phyloP scores from a whole-genome alignment of 2,329 filamentous ascomycete genomes.

The Fusarium oligoseptatum region DNA sequence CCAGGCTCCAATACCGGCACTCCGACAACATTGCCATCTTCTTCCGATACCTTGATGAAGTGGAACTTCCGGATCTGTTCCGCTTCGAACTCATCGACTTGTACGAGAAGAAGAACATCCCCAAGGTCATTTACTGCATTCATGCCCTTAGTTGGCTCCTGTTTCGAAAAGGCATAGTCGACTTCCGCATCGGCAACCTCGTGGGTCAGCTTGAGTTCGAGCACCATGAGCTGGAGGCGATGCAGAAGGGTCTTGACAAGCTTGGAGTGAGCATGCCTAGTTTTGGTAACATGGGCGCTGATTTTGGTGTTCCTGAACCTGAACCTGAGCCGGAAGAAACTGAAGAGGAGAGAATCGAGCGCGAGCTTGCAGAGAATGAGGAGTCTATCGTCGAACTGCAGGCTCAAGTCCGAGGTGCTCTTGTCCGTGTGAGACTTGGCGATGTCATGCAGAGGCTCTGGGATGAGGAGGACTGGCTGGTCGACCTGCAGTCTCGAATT shows the following conservation, averaged over 20 bases:
- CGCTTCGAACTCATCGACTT: conserved; percentile 97
- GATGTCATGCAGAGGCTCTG: conserved; percentile 89
- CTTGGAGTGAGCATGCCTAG: conserved; percentile 96
- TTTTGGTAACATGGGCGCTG: conserved; percentile 96
- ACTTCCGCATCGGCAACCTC: conserved; percentile 96
- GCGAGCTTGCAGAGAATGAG: conserved; percentile 85
- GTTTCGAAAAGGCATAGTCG: conserved; percentile 92
- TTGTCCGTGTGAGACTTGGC: conserved; percentile 82
- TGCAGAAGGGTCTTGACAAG: conserved; percentile 96
- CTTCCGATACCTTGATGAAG: conserved; percentile 91
- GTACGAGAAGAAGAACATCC: conserved; percentile 99
- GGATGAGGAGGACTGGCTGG: conserved; percentile 82
- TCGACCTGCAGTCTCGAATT: conserved; percentile 88
- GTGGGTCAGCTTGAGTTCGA: conserved; percentile 98
- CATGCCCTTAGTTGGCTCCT: conserved; percentile 98
- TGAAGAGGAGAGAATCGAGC: conserved; percentile 88
- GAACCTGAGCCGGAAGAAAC: conserved; percentile 85
- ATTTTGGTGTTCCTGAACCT: conserved; percentile 85
- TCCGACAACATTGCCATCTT: conserved; percentile 98
- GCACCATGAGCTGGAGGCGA: conserved; percentile 95
- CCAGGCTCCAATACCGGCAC: conserved; percentile 91
- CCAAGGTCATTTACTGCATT: conserved; percentile 99
- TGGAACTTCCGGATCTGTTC: conserved; percentile 94
- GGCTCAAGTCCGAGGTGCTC: conserved; percentile 84
- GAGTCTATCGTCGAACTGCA: conserved; percentile 82